phyloP scores from a whole-genome alignment of 2,329 filamentous ascomycete genomes.

The Hymenoscyphus fructigenus region DNA sequence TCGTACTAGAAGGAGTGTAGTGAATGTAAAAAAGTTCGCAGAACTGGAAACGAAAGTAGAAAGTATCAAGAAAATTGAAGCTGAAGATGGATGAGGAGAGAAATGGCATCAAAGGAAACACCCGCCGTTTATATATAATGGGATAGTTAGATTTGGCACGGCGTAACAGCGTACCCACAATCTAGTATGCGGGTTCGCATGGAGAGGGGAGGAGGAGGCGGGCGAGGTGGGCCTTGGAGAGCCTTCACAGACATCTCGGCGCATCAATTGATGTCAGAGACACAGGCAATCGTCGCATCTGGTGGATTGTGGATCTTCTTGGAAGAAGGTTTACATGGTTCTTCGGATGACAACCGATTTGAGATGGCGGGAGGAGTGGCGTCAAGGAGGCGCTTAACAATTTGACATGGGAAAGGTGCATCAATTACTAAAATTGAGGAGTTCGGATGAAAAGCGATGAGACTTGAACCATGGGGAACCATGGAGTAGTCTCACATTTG shows the following conservation, averaged over 20 bases:
- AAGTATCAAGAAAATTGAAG: constrained; percentile 5
- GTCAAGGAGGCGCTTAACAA: neutral
- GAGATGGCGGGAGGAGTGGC: neutral
- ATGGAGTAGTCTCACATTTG: neutral
- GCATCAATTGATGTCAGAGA: neutral
- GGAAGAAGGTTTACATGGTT: neutral
- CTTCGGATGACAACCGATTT: neutral
- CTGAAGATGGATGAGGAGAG: neutral
- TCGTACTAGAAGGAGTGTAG: constrained; percentile 5
- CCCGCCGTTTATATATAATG: neutral
- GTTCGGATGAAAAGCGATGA: neutral
- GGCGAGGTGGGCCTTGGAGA: neutral
- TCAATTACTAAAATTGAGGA: neutral
- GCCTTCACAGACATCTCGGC: neutral
- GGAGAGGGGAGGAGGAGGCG: neutral
- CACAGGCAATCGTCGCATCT: neutral
- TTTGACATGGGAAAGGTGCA: neutral
- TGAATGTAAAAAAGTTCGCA: constrained; percentile 13
- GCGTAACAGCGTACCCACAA: neutral
- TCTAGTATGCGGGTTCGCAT: neutral
- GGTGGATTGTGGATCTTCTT: neutral
- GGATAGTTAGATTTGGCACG: neutral
- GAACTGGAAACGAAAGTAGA: constrained; percentile 11
- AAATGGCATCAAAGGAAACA: neutral
- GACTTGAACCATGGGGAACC: neutral